These are phyloP conservation scores for Uronychia setigera DNA, from an alignment of 73 alveolate genomes.

Conservation along the genomic window DNA sequence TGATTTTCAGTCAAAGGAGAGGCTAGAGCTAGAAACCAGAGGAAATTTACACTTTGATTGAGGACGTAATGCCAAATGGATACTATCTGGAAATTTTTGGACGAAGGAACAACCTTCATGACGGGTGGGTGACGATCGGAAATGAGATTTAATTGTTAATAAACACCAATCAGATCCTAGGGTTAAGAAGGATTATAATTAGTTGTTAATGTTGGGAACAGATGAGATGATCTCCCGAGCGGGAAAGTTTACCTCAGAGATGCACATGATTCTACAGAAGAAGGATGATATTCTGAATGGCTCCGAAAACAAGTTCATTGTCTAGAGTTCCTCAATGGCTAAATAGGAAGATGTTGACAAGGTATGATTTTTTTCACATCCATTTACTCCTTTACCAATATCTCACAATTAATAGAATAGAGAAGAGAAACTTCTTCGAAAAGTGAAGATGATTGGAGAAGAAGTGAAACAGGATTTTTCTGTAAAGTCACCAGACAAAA, in stretches of 20 bases:
- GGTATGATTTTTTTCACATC: conserved; percentile 4
- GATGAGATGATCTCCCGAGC: conserved; percentile 42
- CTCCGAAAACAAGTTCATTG: neutral
- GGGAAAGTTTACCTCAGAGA: conserved; percentile 37
- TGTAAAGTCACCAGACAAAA: neutral
- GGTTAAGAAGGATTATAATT: too few relatives aligned
- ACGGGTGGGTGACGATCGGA: conserved; percentile 93
- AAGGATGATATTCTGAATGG: conserved; percentile 35
- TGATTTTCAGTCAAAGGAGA: conserved; percentile 77
- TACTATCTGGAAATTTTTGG: conserved; percentile 88
- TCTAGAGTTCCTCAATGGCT: too few relatives aligned
- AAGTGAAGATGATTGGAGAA: neutral
- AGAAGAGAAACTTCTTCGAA: neutral
- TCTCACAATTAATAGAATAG: too few relatives aligned
- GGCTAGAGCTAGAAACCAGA: conserved; percentile 90
- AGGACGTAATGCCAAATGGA: conserved; percentile 83
- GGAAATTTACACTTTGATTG: conserved; percentile 83
- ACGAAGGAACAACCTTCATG: conserved; percentile 84
- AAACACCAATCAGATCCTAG: too few relatives aligned
- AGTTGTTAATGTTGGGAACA: conserved; percentile 31
- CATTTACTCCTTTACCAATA: too few relatives aligned
- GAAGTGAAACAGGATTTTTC: neutral
- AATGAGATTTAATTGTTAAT: conserved; percentile 78
- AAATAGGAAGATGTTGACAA: neutral
- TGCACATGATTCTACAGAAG: conserved; percentile 30